A percentile compares a stretch with the other conserved stretches of the same genome.
phyloP scores from a whole-genome alignment of 768 basidiomycete genomes.

The Phylloporus rhodoxanthus region DNA sequence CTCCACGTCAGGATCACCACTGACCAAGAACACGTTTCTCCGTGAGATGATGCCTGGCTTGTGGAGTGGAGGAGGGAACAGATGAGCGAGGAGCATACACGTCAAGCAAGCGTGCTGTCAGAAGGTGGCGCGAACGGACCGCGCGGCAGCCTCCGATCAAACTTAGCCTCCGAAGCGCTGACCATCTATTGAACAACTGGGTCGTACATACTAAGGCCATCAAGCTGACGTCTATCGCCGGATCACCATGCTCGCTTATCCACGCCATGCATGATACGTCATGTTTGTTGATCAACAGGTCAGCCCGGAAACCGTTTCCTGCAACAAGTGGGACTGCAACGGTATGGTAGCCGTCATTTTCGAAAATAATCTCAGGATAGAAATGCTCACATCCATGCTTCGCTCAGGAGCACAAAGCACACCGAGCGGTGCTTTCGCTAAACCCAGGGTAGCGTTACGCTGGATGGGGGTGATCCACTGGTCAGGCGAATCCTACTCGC shows the following conservation, averaged over 20 bases:
- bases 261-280: slow-evolving; percentile 4
- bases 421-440: neutral
- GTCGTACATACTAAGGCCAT: neutral
- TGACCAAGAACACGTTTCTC: slow-evolving; percentile 1
- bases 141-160: slow-evolving; percentile 15
- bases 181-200: slow-evolving; percentile 11
- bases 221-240: slow-evolving; percentile 7
- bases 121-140: slow-evolving; percentile 9
- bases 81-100: neutral
- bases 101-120: neutral
- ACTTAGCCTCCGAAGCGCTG: neutral
- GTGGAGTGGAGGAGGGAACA: slow-evolving; percentile 6
- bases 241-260: slow-evolving; percentile 6
- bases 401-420: neutral
- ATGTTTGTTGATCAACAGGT: slow-evolving; percentile 1
- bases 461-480: slow-evolving; percentile 13
- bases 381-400: slow-evolving; percentile 1
- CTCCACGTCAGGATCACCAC: neutral
- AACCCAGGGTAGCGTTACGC: neutral
- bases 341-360: neutral
- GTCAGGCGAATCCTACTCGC: slow-evolving; percentile 3
- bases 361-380: neutral
- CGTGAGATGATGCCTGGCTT: neutral
- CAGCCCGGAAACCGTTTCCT: slow-evolving; percentile 1
- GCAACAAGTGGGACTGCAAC: neutral